phyloP scores from a whole-genome alignment of 139 green algal species.

The Auxenochlorella protothecoides region DNA sequence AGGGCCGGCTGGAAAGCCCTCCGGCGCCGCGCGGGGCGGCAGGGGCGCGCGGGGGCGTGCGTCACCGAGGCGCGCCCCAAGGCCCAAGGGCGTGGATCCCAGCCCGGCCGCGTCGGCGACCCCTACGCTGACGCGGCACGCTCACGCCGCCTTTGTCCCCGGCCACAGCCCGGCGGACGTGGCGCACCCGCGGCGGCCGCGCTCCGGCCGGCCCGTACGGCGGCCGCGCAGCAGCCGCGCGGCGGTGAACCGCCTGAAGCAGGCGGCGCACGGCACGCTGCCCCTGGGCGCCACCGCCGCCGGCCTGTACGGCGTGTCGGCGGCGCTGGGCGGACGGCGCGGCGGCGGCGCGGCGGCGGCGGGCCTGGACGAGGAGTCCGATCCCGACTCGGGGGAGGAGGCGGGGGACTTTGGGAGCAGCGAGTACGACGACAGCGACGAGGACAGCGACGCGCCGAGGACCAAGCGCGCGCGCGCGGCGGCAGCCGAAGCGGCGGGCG shows the following conservation, averaged over 20 bases:
- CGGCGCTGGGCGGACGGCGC: not conserved
- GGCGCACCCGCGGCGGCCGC: slow-evolving; percentile 7
- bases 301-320: no score
- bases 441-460: slow-evolving; percentile 12
- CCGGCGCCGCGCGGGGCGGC: no score
- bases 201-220: slow-evolving; percentile 1
- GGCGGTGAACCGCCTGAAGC: slow-evolving; percentile 17
- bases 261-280: slow-evolving; percentile 22
- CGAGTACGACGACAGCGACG: slow-evolving; percentile 14
- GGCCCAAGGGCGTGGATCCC: no score
- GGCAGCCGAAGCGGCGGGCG: no score
- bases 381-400: slow-evolving; percentile 7
- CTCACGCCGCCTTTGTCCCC: not conserved
- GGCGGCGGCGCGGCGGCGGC: slow-evolving; percentile 6
- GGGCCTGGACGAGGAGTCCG: slow-evolving; percentile 3
- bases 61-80: no score
- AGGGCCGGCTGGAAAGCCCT: no score
- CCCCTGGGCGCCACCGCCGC: slow-evolving; percentile 11
- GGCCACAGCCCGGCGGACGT: slow-evolving; percentile 5
- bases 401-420: slow-evolving; percentile 1
- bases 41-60: no score
- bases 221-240: slow-evolving; percentile 17
- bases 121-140: not conserved
- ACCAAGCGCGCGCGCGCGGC: not conserved
- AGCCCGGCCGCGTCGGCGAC: no score